phyloP scores from a whole-genome alignment of 345 rosid species.

The Crucihimalaya himalaica region DNA sequence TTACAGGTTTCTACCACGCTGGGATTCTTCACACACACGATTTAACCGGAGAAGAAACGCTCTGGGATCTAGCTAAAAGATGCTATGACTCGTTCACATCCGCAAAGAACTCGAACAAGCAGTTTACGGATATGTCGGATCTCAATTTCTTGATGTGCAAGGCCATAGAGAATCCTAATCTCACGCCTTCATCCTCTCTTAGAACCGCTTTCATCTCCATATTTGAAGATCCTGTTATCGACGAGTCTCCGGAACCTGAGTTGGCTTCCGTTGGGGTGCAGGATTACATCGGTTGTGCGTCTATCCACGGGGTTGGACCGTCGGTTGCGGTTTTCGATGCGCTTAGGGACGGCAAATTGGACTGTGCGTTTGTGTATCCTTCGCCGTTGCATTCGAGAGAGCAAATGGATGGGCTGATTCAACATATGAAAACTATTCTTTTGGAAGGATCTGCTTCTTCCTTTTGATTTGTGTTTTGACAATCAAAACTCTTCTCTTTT shows the following conservation, averaged over 20 bases:
- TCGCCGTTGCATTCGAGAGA: constrained; percentile 80
- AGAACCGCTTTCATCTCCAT: constrained; percentile 69
- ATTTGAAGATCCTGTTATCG: constrained; percentile 64
- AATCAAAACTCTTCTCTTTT: neutral
- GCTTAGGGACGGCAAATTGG: constrained; percentile 58
- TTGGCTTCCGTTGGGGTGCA: constrained; percentile 45
- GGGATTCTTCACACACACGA: constrained; percentile 73
- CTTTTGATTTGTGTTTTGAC: constrained; percentile 6
- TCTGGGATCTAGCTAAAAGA: constrained; percentile 72
- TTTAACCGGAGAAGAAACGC: constrained; percentile 48
- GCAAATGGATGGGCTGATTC: constrained; percentile 58
- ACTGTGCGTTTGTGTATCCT: constrained; percentile 71
- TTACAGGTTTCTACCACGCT: constrained; percentile 76
- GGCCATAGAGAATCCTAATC: constrained; percentile 76
- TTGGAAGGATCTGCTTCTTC: constrained; percentile 37
- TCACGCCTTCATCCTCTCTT: constrained; percentile 67
- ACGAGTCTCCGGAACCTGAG: constrained; percentile 32
- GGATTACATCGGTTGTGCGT: constrained; percentile 67
- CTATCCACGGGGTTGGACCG: constrained; percentile 76
- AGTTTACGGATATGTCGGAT: constrained; percentile 75
- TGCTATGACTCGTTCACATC: constrained; percentile 48
- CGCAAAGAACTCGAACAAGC: constrained; percentile 65
- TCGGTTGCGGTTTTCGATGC: constrained; percentile 66
- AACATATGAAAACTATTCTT: constrained; percentile 57
- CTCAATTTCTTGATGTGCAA: constrained; percentile 77